phyloP scores from a whole-genome alignment of 169 alveolate species.

The Cryptosporidium muris region DNA sequence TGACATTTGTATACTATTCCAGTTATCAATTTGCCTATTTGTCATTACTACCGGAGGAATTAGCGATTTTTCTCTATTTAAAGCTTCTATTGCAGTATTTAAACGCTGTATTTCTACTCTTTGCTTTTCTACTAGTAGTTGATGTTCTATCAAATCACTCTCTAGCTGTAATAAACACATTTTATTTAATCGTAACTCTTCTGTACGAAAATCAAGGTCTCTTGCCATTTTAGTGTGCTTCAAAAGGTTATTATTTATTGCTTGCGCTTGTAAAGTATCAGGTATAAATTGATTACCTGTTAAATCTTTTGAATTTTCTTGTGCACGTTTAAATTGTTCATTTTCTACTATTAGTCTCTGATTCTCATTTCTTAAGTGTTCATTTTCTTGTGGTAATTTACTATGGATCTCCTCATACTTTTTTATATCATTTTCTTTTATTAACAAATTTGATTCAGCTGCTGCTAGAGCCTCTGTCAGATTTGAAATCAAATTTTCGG shows the following conservation, averaged over 20 bases:
- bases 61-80: constrained; percentile 64
- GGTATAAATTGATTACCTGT: background rate
- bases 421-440: constrained; percentile 47
- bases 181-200: constrained; percentile 54
- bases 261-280: constrained; percentile 39
- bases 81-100: constrained; percentile 62
- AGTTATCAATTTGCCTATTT: constrained; percentile 29
- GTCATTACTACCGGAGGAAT: constrained; percentile 66
- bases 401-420: constrained; percentile 27
- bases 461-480: constrained; percentile 64
- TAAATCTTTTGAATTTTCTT: constrained; percentile 16
- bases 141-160: constrained; percentile 64
- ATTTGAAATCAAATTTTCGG: constrained; percentile 57
- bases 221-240: constrained; percentile 53
- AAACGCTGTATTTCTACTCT: constrained; percentile 65
- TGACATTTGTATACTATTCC: background rate
- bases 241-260: constrained; percentile 25
- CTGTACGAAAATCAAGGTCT: constrained; percentile 54
- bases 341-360: constrained; percentile 52
- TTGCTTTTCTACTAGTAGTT: constrained; percentile 55
- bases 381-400: constrained; percentile 55
- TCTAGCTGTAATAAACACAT: constrained; percentile 67
- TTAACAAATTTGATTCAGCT: constrained; percentile 54
- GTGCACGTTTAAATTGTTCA: constrained; percentile 32
- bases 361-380: constrained; percentile 35